Percentiles rank a stretch among this genome's conserved stretches.
These are phyloP conservation scores for Fusarium goolgardi DNA, from an alignment of 2,329 filamentous ascomycete genomes.

Conservation along the genomic window DNA sequence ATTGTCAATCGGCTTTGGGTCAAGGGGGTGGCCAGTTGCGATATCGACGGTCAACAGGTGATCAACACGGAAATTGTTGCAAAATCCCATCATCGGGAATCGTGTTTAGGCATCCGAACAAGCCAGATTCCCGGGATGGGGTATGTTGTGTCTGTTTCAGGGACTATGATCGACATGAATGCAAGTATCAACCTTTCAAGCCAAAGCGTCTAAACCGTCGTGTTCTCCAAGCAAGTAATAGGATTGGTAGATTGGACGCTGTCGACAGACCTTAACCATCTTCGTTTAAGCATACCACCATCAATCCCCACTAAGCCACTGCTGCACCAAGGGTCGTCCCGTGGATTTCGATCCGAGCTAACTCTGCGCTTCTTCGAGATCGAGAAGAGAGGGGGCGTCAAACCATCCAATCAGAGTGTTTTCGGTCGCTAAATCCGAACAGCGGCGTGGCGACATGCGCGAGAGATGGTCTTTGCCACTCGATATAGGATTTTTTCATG, in stretches of 20 bases:
- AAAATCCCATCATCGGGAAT: constrained; percentile 9
- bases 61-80: constrained; percentile 30
- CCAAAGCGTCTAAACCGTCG: neutral
- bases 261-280: constrained; percentile 14
- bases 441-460: constrained; percentile 23
- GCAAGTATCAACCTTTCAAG: constrained; percentile 12
- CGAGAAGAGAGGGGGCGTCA: constrained; percentile 29
- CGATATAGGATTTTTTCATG: constrained; percentile 2
- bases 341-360: constrained; percentile 48
- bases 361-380: constrained; percentile 46
- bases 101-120: neutral
- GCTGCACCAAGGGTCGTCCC: constrained; percentile 45
- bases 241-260: constrained; percentile 10
- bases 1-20: neutral
- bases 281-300: constrained; percentile 17
- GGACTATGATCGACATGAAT: constrained; percentile 27
- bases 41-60: constrained; percentile 11
- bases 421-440: constrained; percentile 22
- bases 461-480: constrained; percentile 28
- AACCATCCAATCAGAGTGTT: constrained; percentile 30
- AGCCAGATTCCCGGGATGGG: constrained; percentile 4
- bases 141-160: constrained; percentile 1
- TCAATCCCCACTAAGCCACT: constrained; percentile 17
- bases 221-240: neutral
- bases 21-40: constrained; percentile 6